Evolutionary conservation across 352 stramenopile genomes (phyloP).

Genomic region (Pythium scleroteichum): DNA sequence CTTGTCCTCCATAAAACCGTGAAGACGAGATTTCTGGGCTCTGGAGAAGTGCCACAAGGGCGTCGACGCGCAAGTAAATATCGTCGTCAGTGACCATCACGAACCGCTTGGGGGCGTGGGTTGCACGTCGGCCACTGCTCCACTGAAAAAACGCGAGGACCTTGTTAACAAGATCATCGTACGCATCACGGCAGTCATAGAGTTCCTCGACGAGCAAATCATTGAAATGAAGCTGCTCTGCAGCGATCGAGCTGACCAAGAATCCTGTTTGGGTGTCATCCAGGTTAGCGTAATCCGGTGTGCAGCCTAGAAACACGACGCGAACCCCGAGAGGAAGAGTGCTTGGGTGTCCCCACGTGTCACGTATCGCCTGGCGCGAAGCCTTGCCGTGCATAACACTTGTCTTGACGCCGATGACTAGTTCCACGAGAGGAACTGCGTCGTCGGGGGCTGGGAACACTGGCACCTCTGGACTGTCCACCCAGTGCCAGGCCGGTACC

Average conservation of each 20-base stretch:
- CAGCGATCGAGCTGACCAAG: slow-evolving; percentile 1
- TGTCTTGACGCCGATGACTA: slow-evolving; percentile 59
- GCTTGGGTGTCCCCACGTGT: slow-evolving; percentile 35
- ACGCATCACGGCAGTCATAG: slow-evolving; percentile 47
- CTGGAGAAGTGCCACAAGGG: slow-evolving; percentile 2
- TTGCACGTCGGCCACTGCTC: neutral
- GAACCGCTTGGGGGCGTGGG: slow-evolving; percentile 21
- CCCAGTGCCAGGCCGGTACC: too few species aligned
- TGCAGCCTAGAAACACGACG: slow-evolving; percentile 46
- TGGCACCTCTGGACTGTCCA: too few species aligned
- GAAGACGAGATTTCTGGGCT: neutral
- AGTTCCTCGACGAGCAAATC: slow-evolving; percentile 59
- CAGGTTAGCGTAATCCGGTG: slow-evolving; percentile 3
- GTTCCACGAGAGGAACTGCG: neutral
- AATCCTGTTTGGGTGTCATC: slow-evolving; percentile 1
- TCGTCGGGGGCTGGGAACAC: too few species aligned
- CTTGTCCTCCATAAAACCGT: slow-evolving; percentile 40
- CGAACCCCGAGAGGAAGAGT: slow-evolving; percentile 22
- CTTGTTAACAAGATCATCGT: slow-evolving; percentile 51
- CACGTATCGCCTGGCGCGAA: slow-evolving; percentile 20
- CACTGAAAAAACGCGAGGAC: slow-evolving; percentile 50
- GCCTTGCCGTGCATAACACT: slow-evolving; percentile 35
- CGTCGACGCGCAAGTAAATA: slow-evolving; percentile 27
- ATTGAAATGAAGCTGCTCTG: slow-evolving; percentile 32
- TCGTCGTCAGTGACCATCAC: slow-evolving; percentile 68